A percentile compares a stretch with the other conserved stretches of the same genome.
Conservation (phyloP, 805 yeast species). For the Scheffersomyces lignosus region DNA sequence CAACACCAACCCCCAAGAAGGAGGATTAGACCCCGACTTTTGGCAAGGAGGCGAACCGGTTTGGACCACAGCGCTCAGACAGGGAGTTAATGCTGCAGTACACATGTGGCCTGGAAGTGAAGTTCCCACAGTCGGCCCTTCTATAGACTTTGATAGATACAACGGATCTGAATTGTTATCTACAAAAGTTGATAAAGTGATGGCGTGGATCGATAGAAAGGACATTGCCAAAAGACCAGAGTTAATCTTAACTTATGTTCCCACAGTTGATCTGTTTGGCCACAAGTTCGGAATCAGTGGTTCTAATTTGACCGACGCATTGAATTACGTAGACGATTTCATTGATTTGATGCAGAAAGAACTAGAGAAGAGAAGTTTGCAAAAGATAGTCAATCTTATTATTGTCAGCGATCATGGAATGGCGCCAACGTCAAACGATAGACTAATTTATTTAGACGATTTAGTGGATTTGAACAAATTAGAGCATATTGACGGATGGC, state of each 20-base stretch:
- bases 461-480: slow-evolving; percentile 53
- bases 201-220: slow-evolving; percentile 63
- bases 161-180: slow-evolving; percentile 62
- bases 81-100: slow-evolving; percentile 67
- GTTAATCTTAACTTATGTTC: slow-evolving; percentile 73
- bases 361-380: slow-evolving; percentile 54
- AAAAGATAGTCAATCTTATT: slow-evolving; percentile 67
- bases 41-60: slow-evolving; percentile 89
- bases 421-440: slow-evolving; percentile 77
- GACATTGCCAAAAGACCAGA: slow-evolving; percentile 64
- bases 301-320: slow-evolving; percentile 49
- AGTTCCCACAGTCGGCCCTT: slow-evolving; percentile 54
- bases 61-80: slow-evolving; percentile 73
- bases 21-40: slow-evolving; percentile 55
- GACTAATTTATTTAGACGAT: slow-evolving; percentile 74
- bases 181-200: slow-evolving; percentile 55
- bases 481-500: slow-evolving; percentile 79
- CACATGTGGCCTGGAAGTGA: slow-evolving; percentile 98
- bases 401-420: slow-evolving; percentile 91
- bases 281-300: slow-evolving; percentile 74
- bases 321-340: slow-evolving; percentile 65
- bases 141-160: slow-evolving; percentile 60
- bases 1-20: slow-evolving; percentile 55
- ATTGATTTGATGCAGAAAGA: slow-evolving; percentile 51
- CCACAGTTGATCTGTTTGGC: slow-evolving; percentile 78